Evolutionary conservation across 257 asterid species (phyloP), one percentile per base, ranked within the genome.

Genomic region (Ilex asprella): DNA sequence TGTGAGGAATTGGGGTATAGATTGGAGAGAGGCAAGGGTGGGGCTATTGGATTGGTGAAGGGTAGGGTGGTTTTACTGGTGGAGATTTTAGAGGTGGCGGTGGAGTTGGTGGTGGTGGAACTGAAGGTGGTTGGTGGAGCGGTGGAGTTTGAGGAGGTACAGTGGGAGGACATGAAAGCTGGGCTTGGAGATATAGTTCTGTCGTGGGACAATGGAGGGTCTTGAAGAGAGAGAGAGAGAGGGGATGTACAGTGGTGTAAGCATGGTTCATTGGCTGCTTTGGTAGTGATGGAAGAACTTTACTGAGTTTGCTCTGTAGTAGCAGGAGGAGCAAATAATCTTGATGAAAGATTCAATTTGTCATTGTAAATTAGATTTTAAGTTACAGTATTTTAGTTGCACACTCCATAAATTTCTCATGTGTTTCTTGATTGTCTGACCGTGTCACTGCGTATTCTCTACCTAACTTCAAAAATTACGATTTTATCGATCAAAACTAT

Each of bases 31-130:
- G 73, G 84, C 44, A 84, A 80, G 49, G 73, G 74, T 12, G 90
- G 96, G 39, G 88, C 76, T 50, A 66, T 88, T 11, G 80, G 82
- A 55, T 59, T 84, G 72, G 78, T 79, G 14, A 86, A 84, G 55
- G 95, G 92, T 6, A 67, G 85, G 39, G 81, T 71, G 5, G 66
- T 73, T 46, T 67, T 91, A 65, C 57, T 63, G 10, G 76, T 83
- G 30, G 89, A 80, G 58, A 79, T 83, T 6, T 73, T 71, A 81
- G 85, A 81, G 46, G 78, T 91, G 60, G 81, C 82, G 6, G 59
- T 61, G 6, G 82, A 73, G 46, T 43, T 86, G 47, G 81, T 84
- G 87, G 56, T 88, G 66, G 95, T 88, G 72, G 96, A 86, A 82
- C 56, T 91, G 64, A 86, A 76, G 76, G 75, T 74, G 21, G 67